Evolutionary conservation across 768 basidiomycete genomes (phyloP).

Genomic region (Clathrus columnatus): DNA sequence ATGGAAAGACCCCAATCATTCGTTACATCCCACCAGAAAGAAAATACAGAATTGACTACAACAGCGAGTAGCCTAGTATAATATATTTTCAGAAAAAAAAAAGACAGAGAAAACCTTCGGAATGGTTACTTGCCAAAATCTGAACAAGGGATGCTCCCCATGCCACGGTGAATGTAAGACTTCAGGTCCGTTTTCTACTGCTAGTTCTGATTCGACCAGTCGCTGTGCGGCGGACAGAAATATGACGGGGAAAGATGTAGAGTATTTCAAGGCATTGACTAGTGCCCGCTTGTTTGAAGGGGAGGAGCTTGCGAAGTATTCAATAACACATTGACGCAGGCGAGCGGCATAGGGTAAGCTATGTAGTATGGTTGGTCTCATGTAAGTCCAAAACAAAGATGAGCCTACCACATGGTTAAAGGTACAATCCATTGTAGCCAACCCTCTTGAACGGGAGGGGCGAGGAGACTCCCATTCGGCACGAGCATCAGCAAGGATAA

Average conservation of each 20-base stretch:
- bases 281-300: constrained; percentile 58
- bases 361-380: constrained; percentile 9
- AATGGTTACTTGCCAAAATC: constrained; percentile 58
- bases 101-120: not conserved
- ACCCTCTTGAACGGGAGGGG: constrained; percentile 51
- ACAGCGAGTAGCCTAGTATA: constrained; percentile 69
- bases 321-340: constrained; percentile 88
- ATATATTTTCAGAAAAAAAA: constrained; percentile 3
- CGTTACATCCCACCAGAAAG: constrained; percentile 98
- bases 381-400: not conserved
- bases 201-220: constrained; percentile 52
- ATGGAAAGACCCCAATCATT: constrained; percentile 95
- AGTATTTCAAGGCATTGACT: constrained; percentile 92
- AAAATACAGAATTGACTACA: constrained; percentile 82
- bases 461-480: constrained; percentile 67
- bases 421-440: constrained; percentile 72
- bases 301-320: constrained; percentile 59
- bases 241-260: constrained; percentile 93
- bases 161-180: constrained; percentile 48
- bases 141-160: constrained; percentile 70
- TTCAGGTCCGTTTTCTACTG: constrained; percentile 38
- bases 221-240: constrained; percentile 88
- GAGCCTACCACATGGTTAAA: constrained; percentile 72
- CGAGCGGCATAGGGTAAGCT: constrained; percentile 88
- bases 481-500: constrained; percentile 81